Conservation (phyloP, 208 protist genomes). For the Wallacemonas rigidus region DNA sequence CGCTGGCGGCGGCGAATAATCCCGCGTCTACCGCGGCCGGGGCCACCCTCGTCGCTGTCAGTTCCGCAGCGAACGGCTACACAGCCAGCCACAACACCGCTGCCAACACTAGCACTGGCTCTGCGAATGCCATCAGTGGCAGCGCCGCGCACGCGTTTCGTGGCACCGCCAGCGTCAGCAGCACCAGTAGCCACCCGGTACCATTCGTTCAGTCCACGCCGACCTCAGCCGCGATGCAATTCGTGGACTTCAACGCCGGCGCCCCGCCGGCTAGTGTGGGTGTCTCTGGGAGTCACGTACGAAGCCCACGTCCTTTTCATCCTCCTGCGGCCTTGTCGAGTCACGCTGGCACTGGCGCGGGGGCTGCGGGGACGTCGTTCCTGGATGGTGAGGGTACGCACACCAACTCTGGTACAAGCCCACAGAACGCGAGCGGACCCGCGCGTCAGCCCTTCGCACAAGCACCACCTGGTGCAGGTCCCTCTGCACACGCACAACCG, state of each 20-base stretch:
- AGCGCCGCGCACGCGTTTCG: neutral
- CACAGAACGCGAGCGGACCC: neutral
- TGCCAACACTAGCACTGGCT: neutral
- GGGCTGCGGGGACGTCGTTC: no score
- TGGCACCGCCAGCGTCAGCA: neutral
- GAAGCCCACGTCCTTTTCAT: slow-evolving; percentile 16
- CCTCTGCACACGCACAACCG: neutral
- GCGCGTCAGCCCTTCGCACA: slow-evolving; percentile 10
- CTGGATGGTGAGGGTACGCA: no score
- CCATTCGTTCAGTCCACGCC: slow-evolving; percentile 10
- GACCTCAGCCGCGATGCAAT: neutral
- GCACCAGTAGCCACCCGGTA: slow-evolving; percentile 8
- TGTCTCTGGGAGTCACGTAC: slow-evolving; percentile 12
- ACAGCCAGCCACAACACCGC: neutral
- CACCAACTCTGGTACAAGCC: neutral
- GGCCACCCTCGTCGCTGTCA: slow-evolving; percentile 1
- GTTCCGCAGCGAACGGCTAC: slow-evolving; percentile 12
- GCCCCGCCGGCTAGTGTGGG: slow-evolving; percentile 21
- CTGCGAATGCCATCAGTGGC: neutral
- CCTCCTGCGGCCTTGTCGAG: neutral
- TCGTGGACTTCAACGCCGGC: slow-evolving; percentile 15
- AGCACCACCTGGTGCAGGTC: neutral
- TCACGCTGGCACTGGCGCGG: no score
- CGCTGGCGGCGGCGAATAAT: neutral
- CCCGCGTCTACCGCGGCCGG: neutral